A percentile compares a stretch with the other conserved stretches of the same genome.
Evolutionary conservation across 371 early-diverging fungal species (phyloP).

Genomic region (Mortierella polycephala): DNA sequence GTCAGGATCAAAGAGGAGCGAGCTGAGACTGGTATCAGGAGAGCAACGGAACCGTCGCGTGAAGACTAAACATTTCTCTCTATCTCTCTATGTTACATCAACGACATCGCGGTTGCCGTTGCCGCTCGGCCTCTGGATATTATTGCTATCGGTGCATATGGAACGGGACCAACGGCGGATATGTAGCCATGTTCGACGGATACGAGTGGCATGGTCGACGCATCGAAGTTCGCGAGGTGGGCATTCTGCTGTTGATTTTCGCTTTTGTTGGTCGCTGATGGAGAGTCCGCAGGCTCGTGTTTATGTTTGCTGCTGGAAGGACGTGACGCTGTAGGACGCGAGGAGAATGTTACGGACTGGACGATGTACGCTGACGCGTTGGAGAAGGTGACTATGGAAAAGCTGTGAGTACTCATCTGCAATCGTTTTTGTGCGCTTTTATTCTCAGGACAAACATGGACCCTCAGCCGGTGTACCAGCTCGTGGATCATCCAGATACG

Average conservation of each 20-base stretch:
- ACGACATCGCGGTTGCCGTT: neutral
- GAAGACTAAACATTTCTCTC: too few species aligned
- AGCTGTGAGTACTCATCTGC: conserved; percentile 8
- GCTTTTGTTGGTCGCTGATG: conserved; percentile 7
- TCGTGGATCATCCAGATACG: conserved; percentile 14
- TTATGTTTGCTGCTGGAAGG: neutral
- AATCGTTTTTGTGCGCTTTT: conserved; percentile 3
- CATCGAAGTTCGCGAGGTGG: conserved; percentile 84
- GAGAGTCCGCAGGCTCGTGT: neutral
- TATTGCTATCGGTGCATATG: neutral
- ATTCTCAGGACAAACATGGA: conserved; percentile 42
- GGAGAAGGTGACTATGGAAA: neutral
- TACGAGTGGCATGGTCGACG: conserved; percentile 80
- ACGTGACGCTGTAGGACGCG: neutral
- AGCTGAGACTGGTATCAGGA: too few species aligned
- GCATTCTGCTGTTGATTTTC: conserved; percentile 30
- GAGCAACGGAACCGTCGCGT: too few species aligned
- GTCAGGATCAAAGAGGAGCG: too few species aligned
- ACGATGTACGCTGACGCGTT: too few species aligned
- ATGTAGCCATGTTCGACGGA: conserved; percentile 73
- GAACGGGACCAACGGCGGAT: neutral
- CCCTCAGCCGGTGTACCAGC: conserved; percentile 32
- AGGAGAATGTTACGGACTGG: conserved; percentile 2
- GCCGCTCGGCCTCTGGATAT: neutral
- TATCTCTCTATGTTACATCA: too few species aligned